A percentile compares a stretch with the other conserved stretches of the same genome.
Conservation (phyloP, 768 basidiomycete species). For the Agaricus sinodeliciosus region DNA sequence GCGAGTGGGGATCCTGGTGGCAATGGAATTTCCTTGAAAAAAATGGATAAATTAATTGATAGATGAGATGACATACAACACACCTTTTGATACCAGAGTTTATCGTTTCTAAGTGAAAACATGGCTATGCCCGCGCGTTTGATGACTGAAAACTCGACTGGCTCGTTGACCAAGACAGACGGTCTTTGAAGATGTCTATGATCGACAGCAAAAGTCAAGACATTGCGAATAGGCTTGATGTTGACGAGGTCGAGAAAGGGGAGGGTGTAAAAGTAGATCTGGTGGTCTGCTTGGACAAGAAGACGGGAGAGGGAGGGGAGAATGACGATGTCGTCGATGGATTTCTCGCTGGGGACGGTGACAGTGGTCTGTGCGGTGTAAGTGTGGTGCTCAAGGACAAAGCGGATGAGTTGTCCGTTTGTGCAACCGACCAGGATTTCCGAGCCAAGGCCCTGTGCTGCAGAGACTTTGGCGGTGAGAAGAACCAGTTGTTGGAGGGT, state of each 20-base stretch:
- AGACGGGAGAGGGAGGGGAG: conserved; percentile 69
- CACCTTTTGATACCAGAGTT: conserved; percentile 57
- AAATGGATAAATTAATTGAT: too few species aligned
- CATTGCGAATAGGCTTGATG: conserved; percentile 77
- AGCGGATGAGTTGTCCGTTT: conserved; percentile 80
- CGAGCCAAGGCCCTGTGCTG: conserved; percentile 40
- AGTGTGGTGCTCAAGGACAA: conserved; percentile 58
- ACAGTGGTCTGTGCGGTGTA: conserved; percentile 31
- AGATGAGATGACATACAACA: too few species aligned
- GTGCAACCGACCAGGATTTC: conserved; percentile 86
- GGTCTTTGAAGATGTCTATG: conserved; percentile 59
- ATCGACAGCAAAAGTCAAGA: conserved; percentile 77
- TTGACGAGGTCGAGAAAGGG: conserved; percentile 75
- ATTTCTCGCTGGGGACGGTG: conserved; percentile 55
- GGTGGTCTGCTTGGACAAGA: conserved; percentile 68
- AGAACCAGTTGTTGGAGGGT: too few species aligned
- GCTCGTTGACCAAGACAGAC: conserved; percentile 31
- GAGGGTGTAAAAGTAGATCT: conserved; percentile 73
- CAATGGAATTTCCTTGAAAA: conserved; percentile 64
- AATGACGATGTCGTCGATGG: conserved; percentile 77
- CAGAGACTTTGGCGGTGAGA: neutral
- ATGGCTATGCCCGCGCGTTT: conserved; percentile 60
- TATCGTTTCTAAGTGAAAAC: conserved; percentile 56
- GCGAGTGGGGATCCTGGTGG: conserved; percentile 39
- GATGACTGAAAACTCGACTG: conserved; percentile 67